Evolutionary conservation across 2,329 filamentous ascomycete species (phyloP).

Genomic region (Tolypocladium sp.): DNA sequence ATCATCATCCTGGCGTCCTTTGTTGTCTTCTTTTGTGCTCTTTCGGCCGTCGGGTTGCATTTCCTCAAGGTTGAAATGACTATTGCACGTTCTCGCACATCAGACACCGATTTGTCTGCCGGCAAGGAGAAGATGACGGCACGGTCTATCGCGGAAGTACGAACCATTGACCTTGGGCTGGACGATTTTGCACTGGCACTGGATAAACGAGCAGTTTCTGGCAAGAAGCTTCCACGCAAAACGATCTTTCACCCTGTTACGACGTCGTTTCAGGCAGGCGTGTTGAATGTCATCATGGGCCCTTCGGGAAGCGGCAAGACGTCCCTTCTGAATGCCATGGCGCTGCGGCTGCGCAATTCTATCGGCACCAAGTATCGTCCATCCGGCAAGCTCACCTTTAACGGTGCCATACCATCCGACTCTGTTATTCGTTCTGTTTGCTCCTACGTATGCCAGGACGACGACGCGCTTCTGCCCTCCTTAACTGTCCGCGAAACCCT

Average conservation of each 20-base stretch:
- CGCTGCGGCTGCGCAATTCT: conserved; percentile 54
- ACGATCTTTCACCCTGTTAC: conserved; percentile 59
- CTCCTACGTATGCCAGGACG: conserved; percentile 71
- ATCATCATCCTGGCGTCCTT: conserved; percentile 56
- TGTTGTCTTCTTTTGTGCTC: conserved; percentile 50
- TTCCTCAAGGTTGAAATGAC: conserved; percentile 61
- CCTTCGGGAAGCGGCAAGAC: conserved; percentile 73
- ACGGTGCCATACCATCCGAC: conserved; percentile 57
- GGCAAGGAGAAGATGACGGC: conserved; percentile 61
- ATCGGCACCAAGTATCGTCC: conserved; percentile 52
- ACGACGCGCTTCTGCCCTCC: conserved; percentile 64
- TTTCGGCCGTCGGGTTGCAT: conserved; percentile 52
- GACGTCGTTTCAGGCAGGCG: conserved; percentile 57
- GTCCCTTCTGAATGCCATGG: conserved; percentile 64
- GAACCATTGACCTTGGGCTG: conserved; percentile 56
- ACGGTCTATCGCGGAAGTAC: conserved; percentile 39
- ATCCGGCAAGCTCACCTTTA: conserved; percentile 58
- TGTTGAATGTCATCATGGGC: conserved; percentile 71
- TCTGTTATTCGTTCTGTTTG: conserved; percentile 63
- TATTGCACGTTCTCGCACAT: conserved; percentile 52
- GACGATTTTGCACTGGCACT: conserved; percentile 55
- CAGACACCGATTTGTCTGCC: conserved; percentile 53
- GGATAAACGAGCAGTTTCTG: conserved; percentile 47
- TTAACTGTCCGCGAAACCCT: conserved; percentile 70
- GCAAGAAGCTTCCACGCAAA: conserved; percentile 42